Evolutionary conservation across 257 asterid species (phyloP).

Genomic region (Cruciata laevipes): DNA sequence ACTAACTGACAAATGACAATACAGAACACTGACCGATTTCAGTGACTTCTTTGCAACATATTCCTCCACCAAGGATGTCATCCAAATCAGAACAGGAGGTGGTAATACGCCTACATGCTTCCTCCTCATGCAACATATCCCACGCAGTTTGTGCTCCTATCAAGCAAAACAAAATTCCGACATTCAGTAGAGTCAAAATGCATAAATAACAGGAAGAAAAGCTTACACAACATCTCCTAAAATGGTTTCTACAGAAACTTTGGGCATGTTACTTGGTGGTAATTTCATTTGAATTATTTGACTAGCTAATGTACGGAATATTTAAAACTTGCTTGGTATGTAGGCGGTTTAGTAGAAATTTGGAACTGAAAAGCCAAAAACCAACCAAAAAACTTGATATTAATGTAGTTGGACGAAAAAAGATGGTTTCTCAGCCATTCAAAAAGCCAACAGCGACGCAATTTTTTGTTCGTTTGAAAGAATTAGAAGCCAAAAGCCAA

Average conservation of each 20-base stretch:
- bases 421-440: not conserved
- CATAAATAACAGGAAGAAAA: not conserved
- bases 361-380: no score
- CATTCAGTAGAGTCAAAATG: not conserved
- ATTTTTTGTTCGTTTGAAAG: not conserved
- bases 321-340: no score
- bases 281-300: no score
- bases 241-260: not conserved
- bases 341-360: no score
- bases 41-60: slow-evolving; percentile 81
- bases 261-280: not conserved
- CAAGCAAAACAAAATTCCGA: not conserved
- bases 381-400: no score
- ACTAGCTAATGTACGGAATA: no score
- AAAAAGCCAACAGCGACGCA: not conserved
- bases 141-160: slow-evolving; percentile 90
- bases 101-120: slow-evolving; percentile 53
- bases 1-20: not conserved
- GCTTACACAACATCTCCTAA: not conserved
- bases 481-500: no score
- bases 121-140: slow-evolving; percentile 90
- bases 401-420: not conserved
- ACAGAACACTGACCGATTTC: slow-evolving; percentile 65
- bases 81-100: slow-evolving; percentile 85
- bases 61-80: slow-evolving; percentile 84